Conservation (phyloP, 805 yeast species). For the Torulaspora delbrueckii region DNA sequence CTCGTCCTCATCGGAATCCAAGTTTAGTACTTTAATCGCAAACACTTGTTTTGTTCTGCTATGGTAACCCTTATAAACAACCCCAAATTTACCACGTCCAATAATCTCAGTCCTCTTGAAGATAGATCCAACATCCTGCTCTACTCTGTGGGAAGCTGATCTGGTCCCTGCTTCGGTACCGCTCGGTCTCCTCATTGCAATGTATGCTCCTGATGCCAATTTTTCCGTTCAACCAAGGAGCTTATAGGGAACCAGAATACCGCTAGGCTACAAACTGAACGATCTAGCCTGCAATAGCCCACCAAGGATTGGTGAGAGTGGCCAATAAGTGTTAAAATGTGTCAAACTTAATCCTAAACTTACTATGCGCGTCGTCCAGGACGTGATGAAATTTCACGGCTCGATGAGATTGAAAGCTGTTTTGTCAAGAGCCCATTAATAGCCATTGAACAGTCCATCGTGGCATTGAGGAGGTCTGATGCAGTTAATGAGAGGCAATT, state of each 20-base stretch:
- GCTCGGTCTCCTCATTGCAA: conserved; percentile 8
- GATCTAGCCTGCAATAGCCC: not conserved
- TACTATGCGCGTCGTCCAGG: not conserved
- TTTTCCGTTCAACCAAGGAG: not conserved
- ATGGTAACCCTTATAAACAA: conserved; percentile 84
- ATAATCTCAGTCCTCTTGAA: conserved; percentile 84
- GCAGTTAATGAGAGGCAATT: not conserved
- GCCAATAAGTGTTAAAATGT: not conserved
- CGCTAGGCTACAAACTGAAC: not conserved
- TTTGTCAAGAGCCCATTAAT: not conserved
- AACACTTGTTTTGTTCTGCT: conserved; percentile 68
- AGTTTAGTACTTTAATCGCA: conserved; percentile 87
- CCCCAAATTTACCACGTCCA: conserved; percentile 96
- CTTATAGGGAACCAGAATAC: not conserved
- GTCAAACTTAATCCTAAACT: conserved; percentile 2
- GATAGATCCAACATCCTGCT: conserved; percentile 34
- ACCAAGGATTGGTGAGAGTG: not conserved
- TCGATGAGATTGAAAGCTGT: not conserved
- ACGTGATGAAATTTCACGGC: not conserved
- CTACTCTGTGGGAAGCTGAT: conserved; percentile 4
- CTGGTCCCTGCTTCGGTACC: not conserved
- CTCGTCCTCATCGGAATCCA: conserved; percentile 92
- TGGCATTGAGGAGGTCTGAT: not conserved
- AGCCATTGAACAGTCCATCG: not conserved
- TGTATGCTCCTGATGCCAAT: not conserved